Conservation (phyloP, 176 grass and related monocot species). For the Avena atlantica region DNA sequence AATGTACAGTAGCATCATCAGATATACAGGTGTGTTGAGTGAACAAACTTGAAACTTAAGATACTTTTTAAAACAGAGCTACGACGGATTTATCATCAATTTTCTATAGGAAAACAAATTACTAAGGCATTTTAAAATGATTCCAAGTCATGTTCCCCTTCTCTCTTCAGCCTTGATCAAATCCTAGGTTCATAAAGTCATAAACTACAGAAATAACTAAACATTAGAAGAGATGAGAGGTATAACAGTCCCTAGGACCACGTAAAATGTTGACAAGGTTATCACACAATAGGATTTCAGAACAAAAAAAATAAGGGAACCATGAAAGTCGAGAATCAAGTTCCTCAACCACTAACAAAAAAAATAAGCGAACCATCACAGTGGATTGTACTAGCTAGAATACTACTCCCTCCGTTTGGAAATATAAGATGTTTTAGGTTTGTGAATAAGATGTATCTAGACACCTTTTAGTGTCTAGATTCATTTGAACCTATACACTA, state of each 20-base stretch:
- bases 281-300: slow-evolving; percentile 25
- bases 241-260: neutral
- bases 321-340: slow-evolving; percentile 10
- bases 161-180: neutral
- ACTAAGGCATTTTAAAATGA: slow-evolving; percentile 9
- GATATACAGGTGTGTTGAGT: neutral
- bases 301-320: neutral
- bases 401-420: neutral
- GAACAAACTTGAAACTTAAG: slow-evolving; percentile 34
- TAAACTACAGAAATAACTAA: slow-evolving; percentile 27
- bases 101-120: neutral
- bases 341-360: neutral
- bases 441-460: no score
- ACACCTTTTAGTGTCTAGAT: no score
- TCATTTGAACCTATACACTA: no score
- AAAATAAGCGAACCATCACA: neutral
- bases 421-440: no score
- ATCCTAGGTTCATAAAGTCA: neutral
- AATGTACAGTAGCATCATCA: slow-evolving; percentile 19
- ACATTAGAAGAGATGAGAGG: neutral
- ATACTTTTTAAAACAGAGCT: neutral
- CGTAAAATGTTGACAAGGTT: neutral
- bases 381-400: slow-evolving; percentile 26
- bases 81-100: neutral
- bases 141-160: slow-evolving; percentile 12